A percentile compares a stretch with the other conserved stretches of the same genome.
These are phyloP conservation scores for Lipomyces oligophaga DNA, from an alignment of 805 yeast genomes.

Conservation along the genomic window DNA sequence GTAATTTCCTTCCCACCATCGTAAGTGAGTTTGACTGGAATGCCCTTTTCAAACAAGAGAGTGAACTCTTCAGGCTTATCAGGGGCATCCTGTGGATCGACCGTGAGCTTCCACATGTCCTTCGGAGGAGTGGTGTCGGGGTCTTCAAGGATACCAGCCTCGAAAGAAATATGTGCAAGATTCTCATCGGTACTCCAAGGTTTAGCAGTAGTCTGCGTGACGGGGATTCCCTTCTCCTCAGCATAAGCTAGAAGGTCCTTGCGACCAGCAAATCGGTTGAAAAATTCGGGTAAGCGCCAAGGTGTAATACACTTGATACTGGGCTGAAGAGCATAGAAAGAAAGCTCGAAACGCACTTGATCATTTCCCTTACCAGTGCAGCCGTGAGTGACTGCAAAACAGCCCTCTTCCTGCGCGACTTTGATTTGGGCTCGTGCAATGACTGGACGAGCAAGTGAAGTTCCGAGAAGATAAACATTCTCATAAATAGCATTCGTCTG, in stretches of 20 bases:
- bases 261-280: slow-evolving; percentile 96
- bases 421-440: slow-evolving; percentile 97
- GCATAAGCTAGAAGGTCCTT: slow-evolving; percentile 93
- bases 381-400: slow-evolving; percentile 98
- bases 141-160: slow-evolving; percentile 98
- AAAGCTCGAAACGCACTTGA: slow-evolving; percentile 95
- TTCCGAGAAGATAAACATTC: slow-evolving; percentile 93
- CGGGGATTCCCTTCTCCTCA: slow-evolving; percentile 86
- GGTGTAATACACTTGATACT: slow-evolving; percentile 97
- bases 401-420: slow-evolving; percentile 95
- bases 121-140: slow-evolving; percentile 99
- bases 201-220: slow-evolving; percentile 94
- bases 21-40: slow-evolving; percentile 76
- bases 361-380: slow-evolving; percentile 99
- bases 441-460: slow-evolving; percentile 97
- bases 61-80: slow-evolving; percentile 84
- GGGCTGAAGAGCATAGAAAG: slow-evolving; percentile 97
- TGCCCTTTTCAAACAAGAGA: slow-evolving; percentile 77
- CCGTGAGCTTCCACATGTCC: slow-evolving; percentile 99
- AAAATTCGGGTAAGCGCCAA: slow-evolving; percentile 96
- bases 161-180: slow-evolving; percentile 97
- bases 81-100: slow-evolving; percentile 95
- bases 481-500: slow-evolving; percentile 97
- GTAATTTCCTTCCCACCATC: slow-evolving; percentile 58
- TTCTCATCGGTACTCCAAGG: slow-evolving; percentile 99